Percentiles rank a stretch among this genome's conserved stretches.
phyloP scores from a whole-genome alignment of 2,329 filamentous ascomycete genomes.

The Paracamarosporium sp. region DNA sequence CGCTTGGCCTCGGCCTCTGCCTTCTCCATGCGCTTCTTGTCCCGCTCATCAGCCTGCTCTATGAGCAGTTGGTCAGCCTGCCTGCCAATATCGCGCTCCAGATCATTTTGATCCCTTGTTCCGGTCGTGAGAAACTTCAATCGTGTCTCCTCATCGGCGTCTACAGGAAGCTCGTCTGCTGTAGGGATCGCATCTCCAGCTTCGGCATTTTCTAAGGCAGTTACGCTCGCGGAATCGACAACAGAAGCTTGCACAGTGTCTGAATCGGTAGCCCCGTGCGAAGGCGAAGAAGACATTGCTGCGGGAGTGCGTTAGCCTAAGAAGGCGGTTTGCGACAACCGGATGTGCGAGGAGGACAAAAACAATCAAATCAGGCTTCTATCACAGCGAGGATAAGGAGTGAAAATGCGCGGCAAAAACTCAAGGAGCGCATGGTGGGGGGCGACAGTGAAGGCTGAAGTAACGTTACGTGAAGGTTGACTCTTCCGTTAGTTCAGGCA shows the following conservation, averaged over 20 bases:
- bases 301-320: background rate
- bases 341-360: background rate
- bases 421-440: background rate
- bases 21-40: slow-evolving; percentile 68
- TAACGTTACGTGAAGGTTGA: background rate
- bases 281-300: slow-evolving; percentile 3
- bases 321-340: background rate
- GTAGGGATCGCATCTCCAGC: slow-evolving; percentile 17
- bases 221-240: slow-evolving; percentile 13
- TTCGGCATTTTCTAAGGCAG: slow-evolving; percentile 8
- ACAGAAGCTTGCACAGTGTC: background rate
- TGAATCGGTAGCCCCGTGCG: background rate
- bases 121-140: slow-evolving; percentile 47
- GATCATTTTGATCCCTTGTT: slow-evolving; percentile 81
- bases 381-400: background rate
- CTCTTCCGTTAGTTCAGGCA: slow-evolving; percentile 6
- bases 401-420: background rate
- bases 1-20: slow-evolving; percentile 60
- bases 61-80: slow-evolving; percentile 67
- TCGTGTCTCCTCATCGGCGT: slow-evolving; percentile 50
- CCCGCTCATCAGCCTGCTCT: slow-evolving; percentile 69
- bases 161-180: slow-evolving; percentile 31
- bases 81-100: slow-evolving; percentile 83
- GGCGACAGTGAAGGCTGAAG: background rate
- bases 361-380: background rate